Conservation (phyloP, 129 eudicot species). For the Silybum marianum region DNA sequence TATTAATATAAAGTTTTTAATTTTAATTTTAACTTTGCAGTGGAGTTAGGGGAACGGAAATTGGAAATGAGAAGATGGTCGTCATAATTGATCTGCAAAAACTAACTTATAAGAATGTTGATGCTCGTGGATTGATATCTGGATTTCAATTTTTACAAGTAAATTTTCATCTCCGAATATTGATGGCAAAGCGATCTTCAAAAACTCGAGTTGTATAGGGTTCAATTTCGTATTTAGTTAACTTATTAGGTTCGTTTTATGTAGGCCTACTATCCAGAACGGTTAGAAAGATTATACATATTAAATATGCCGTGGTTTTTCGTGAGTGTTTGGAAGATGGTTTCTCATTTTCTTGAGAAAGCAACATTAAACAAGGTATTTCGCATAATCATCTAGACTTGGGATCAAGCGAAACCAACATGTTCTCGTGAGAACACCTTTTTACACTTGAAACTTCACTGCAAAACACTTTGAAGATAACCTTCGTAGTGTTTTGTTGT, state of each 20-base stretch:
- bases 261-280: conserved; percentile 50
- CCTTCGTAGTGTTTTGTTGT: too few relatives aligned
- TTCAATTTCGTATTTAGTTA: neutral
- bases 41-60: conserved; percentile 39
- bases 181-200: neutral
- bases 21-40: conserved; percentile 18
- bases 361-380: conserved; percentile 51
- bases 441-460: too few relatives aligned
- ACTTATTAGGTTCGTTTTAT: neutral
- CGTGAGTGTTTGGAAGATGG: conserved; percentile 46
- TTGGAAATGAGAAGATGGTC: conserved; percentile 51
- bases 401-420: too few relatives aligned
- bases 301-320: conserved; percentile 52
- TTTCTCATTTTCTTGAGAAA: conserved; percentile 43
- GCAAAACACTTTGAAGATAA: too few relatives aligned
- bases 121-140: conserved; percentile 43
- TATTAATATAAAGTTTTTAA: too few relatives aligned
- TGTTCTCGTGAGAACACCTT: too few relatives aligned
- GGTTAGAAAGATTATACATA: conserved; percentile 44
- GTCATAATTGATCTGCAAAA: conserved; percentile 42
- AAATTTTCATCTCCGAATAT: neutral
- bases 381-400: neutral
- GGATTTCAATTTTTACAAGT: conserved; percentile 65
- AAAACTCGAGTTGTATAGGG: neutral
- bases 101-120: conserved; percentile 41